Evolutionary conservation across 768 basidiomycete species (phyloP).

Genomic region (Candolleomyces efflorescens): DNA sequence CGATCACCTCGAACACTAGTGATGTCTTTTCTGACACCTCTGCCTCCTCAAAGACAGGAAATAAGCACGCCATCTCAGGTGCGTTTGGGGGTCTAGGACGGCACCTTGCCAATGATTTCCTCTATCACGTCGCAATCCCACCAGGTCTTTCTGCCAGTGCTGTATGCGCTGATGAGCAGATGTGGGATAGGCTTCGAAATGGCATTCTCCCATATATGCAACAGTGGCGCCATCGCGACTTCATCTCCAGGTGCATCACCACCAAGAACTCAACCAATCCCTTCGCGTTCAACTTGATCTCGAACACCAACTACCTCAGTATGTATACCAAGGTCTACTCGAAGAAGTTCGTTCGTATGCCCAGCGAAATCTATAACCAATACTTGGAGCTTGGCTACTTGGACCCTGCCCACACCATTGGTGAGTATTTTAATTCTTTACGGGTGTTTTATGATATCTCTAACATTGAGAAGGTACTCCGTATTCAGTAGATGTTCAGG

Average conservation of each 20-base stretch:
- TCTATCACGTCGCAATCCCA: not conserved
- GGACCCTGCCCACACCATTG: not conserved
- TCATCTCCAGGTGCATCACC: not conserved
- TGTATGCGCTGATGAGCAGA: not conserved
- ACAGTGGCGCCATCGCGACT: not conserved
- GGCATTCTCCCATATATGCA: not conserved
- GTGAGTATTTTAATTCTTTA: not conserved
- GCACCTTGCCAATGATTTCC: conserved; percentile 2
- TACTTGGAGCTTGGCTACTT: not conserved
- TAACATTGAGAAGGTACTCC: not conserved
- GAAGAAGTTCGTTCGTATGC: not conserved
- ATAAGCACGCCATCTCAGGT: no score
- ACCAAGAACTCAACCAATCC: not conserved
- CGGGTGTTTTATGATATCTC: no score
- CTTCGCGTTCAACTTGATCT: not conserved
- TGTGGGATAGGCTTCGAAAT: not conserved
- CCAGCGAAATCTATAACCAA: not conserved
- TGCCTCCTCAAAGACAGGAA: no score
- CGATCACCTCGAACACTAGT: not conserved
- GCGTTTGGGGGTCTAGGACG: not conserved
- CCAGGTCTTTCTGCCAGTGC: not conserved
- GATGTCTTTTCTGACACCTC: no score
- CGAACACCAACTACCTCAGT: not conserved
- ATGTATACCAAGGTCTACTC: not conserved
- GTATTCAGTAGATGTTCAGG: not conserved